Conservation (phyloP, 2,329 filamentous ascomycete species). For the Pseudohalonectria lignicola region DNA sequence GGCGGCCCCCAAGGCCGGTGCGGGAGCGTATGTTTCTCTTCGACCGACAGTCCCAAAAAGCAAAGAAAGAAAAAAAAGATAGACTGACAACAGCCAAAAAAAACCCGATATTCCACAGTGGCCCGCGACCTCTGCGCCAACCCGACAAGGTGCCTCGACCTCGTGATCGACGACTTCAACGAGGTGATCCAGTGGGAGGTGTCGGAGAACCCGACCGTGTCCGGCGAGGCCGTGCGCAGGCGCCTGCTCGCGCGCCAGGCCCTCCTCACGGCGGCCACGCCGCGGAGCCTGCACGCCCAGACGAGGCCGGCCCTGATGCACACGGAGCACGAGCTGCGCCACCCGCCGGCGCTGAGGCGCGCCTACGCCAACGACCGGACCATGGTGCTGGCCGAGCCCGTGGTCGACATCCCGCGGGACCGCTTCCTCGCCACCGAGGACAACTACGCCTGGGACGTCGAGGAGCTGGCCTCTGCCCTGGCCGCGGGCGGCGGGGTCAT, state of each 20-base stretch:
- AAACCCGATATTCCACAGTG: slow-evolving; percentile 1
- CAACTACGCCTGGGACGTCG: slow-evolving; percentile 31
- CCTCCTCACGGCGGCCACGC: slow-evolving; percentile 8
- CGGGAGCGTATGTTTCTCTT: slow-evolving; percentile 4
- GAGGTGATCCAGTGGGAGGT: slow-evolving; percentile 8
- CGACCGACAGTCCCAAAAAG: not conserved
- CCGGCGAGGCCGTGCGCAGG: slow-evolving; percentile 3
- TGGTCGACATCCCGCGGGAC: slow-evolving; percentile 5
- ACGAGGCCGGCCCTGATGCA: slow-evolving; percentile 5
- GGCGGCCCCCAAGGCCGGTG: slow-evolving; percentile 5
- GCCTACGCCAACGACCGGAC: slow-evolving; percentile 10
- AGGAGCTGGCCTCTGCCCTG: slow-evolving; percentile 15
- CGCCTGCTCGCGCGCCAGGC: slow-evolving; percentile 7
- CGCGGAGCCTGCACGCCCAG: slow-evolving; percentile 3
- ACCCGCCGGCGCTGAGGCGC: slow-evolving; percentile 2
- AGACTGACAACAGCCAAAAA: no score
- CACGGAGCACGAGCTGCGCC: slow-evolving; percentile 7
- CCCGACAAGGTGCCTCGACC: slow-evolving; percentile 4
- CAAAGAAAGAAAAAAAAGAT: not conserved
- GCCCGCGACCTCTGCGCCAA: slow-evolving; percentile 5
- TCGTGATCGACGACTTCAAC: slow-evolving; percentile 7
- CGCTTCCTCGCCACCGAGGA: slow-evolving; percentile 9
- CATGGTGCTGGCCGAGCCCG: slow-evolving; percentile 6
- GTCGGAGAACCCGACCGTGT: not conserved
- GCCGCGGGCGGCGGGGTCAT: slow-evolving; percentile 13